Base-by-base conservation (phyloP, 139 green algal genomes). In the Edaphochlamys debaryana region DNA sequence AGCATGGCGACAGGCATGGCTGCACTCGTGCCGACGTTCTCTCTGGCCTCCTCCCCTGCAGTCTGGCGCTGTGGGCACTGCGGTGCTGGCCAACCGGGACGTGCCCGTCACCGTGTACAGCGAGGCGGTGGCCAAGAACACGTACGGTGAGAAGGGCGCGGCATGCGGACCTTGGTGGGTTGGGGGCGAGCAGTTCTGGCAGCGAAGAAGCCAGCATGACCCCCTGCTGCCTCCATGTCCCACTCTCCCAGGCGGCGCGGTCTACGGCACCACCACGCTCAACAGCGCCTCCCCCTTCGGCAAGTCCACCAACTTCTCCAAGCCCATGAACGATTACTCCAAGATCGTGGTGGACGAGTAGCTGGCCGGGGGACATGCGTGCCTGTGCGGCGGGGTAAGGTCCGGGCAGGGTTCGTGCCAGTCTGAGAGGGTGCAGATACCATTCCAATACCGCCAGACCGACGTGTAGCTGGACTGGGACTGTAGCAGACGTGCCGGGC, bases 31-130 rank as follows among this genome's bases (percentile, higher is more conserved):
- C 15, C 11, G 41, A 27, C 36, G 40, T n/a, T n/a, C n/a, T n/a
- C n/a, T n/a, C n/a, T n/a, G n/a, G n/a, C n/a, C n/a, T n/a, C 45
- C 45, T 13, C 9, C 45, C 11, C 45, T 73, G 37, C 45, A 75
- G 70, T 71, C 82, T 41, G 78, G 78, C 17, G 87, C 87, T 6
- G 74, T 50, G 0, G 71, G 82, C n/a, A 86, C 79, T 0, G 41
- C 40, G 25, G 1, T 83, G 48, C 67, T 88, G 41, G 63, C 73
- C 60, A 86, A 87, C 80, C 84, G 69, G 5, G 82, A 90, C 22
- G 67, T 91, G 8, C 89, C 89, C 13, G 62, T 92, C 37, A 92
- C 86, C 52, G 74, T 92, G 19, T 91, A 92, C 85, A 85, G 67
- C 1, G 89, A 92, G 67, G 71, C 86, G 30, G 89, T 90, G 38